Base-by-base conservation (phyloP, 2,329 filamentous ascomycete genomes). In the Trichoderma atroviride region DNA sequence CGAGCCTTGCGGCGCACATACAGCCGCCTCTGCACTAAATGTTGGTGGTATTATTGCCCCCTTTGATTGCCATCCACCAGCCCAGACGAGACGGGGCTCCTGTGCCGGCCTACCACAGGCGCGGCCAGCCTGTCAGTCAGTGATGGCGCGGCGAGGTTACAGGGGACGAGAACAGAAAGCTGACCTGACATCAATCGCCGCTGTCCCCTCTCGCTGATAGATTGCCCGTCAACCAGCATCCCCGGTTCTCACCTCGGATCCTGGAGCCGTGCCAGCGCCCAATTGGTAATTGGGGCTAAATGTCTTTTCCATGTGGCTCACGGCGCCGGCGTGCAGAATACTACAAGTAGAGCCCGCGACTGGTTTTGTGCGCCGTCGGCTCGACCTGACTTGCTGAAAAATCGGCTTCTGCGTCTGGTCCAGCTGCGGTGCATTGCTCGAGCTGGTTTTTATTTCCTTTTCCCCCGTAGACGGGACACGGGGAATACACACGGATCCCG, bases 41-140 rank as follows among this genome's bases (percentile, higher is more conserved):
- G n/a, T n/a, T n/a, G n/a, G n/a, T n/a, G n/a, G n/a, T n/a, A 40
- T 10, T 24, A 58, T 37, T 64, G 29, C 31, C 63, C 47, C 57
- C 57, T 70, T 70, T 68, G 64, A 70, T 68, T 70, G n/a, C 63
- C 56, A 52, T 55, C 63, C 69, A 61, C 43, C 19, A 10, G 22
- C 43, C 56, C 56, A 31, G 19, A 66, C 22, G 47, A 55, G 37
- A 19, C 5, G 37, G 37, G 55, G 56, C 62, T 22, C 62, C 62
- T 27, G 31, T 52, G 55, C 16, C 52, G 33, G 63, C 47, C 62
- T 58, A 53, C 57, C 65, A 37, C 19, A 57, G 58, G 53, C 67
- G 31, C 31, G 22, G 65, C 11, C 31, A 43, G 19, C 56, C 19
- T 47, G 29, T 22, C 59, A 58, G 29, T 22, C 59, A 58, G 40